Evolutionary conservation across 495 filamentous ascomycete genomes (phyloP), one percentile per base, ranked within the genome.

Genomic region (Evansstolkia leycettana): DNA sequence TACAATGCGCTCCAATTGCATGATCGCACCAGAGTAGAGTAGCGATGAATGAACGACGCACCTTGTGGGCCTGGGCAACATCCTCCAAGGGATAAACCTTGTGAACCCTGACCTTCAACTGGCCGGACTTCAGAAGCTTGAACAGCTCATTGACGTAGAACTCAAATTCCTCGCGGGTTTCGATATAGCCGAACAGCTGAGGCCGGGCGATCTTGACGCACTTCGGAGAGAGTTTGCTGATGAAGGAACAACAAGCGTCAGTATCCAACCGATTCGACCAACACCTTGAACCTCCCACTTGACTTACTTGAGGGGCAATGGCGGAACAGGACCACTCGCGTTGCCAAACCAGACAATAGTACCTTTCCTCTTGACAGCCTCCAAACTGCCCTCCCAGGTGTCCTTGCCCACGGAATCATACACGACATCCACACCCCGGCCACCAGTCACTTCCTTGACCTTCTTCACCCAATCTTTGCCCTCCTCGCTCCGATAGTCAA

Each of bases 341-440:
- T 94, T 95, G 20, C 90, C 90, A 64, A 89, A 96, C 46, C 70
- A 78, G 16, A 85, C 69, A 40, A 98, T 51, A n/a, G 69, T 79
- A 17, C 90, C 90, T 62, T 94, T 94, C 46, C 79, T 62, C 47
- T 74, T 80, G 13, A 92, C 60, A 40, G 74, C 76, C 37, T 87
- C 79, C 48, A 98, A 52, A 54, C 81, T 80, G 18, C 72, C 62
- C 40, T 95, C 87, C 65, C 93, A 94, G 0, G 90, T 95, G 35
- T 70, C 67, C 64, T 80, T 80, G 7, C 90, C 90, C 12, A 94
- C 85, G 13, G 82, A 80, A 55, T 98, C 90, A 56, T 88, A 94
- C 8, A 95, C 78, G 7, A 80, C 86, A 39, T 64, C 65, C 2
- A 85, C 82, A 7, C 90, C 90, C 31, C 70, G 50, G 1, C 78